Evolutionary conservation across 129 eudicot genomes (phyloP).

Genomic region (Chrysanthemum seticuspe): DNA sequence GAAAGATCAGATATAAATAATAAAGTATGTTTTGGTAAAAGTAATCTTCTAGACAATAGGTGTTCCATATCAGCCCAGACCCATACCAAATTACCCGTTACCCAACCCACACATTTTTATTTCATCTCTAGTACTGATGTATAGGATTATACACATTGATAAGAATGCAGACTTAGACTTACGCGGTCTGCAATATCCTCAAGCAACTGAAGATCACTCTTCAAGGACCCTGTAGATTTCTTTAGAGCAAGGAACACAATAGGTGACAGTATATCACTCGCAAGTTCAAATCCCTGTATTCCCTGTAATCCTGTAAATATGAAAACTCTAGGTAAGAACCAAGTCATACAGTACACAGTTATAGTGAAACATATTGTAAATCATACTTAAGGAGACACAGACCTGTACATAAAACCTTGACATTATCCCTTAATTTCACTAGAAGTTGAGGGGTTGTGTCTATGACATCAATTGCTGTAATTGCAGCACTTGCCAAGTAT

Average conservation of each 20-base stretch:
- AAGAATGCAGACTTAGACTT: constrained; percentile 21
- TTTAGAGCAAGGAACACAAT: constrained; percentile 58
- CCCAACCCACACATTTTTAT: constrained; percentile 22
- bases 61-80: constrained; percentile 19
- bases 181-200: constrained; percentile 60
- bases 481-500: constrained; percentile 92
- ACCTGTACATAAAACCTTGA: constrained; percentile 63
- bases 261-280: constrained; percentile 71
- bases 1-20: too few species aligned
- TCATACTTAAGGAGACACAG: constrained; percentile 5
- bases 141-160: neutral
- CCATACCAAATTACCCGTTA: constrained; percentile 50
- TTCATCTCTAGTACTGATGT: neutral
- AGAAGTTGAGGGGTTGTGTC: constrained; percentile 74
- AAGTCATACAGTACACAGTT: neutral
- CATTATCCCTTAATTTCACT: constrained; percentile 56
- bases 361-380: neutral
- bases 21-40: too few species aligned
- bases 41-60: too few species aligned
- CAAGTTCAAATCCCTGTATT: constrained; percentile 59
- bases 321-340: neutral
- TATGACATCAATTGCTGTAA: constrained; percentile 78
- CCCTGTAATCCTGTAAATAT: constrained; percentile 55
- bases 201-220: constrained; percentile 62
- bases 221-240: constrained; percentile 62